Percentiles rank a stretch among this genome's conserved stretches.
Conservation (phyloP, 495 filamentous ascomycete genomes). For the Talaromyces borbonicus region DNA sequence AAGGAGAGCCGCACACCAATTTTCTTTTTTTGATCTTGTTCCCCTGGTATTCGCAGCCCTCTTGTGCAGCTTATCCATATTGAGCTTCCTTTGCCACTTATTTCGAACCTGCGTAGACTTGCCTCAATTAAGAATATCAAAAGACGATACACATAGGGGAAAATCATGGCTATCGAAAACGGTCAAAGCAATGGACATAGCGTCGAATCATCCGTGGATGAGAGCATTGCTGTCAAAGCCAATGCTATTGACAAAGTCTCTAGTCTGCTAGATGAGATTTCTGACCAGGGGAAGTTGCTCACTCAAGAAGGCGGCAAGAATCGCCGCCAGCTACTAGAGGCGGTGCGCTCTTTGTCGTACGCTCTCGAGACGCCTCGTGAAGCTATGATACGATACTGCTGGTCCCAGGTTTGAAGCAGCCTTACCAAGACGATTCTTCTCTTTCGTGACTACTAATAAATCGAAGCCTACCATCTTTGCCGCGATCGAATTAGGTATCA, state of each 20-base stretch:
- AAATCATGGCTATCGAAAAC: constrained; percentile 4
- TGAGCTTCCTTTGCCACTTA: too few species aligned
- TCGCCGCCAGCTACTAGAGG: constrained; percentile 19
- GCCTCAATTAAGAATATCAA: neutral
- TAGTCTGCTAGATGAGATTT: constrained; percentile 17
- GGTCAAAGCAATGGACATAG: neutral
- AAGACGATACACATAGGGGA: neutral
- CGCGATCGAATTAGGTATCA: constrained; percentile 21
- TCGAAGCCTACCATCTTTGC: constrained; percentile 19
- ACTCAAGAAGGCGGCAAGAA: constrained; percentile 9
- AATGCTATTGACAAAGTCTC: constrained; percentile 20
- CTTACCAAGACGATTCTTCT: neutral
- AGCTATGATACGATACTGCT: constrained; percentile 30
- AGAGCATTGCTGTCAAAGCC: constrained; percentile 14
- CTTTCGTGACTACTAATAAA: neutral
- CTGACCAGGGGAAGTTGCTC: constrained; percentile 13
- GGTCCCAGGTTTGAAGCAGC: constrained; percentile 23
- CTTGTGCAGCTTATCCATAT: too few species aligned
- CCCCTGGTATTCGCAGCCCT: too few species aligned
- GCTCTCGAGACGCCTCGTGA: constrained; percentile 33
- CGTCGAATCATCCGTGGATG: constrained; percentile 5
- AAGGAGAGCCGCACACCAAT: too few species aligned
- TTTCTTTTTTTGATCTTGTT: too few species aligned
- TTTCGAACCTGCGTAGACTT: neutral
- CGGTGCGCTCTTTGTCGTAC: constrained; percentile 21